Base-by-base conservation (phyloP, 768 basidiomycete genomes). In the Solioccasus polychromus region DNA sequence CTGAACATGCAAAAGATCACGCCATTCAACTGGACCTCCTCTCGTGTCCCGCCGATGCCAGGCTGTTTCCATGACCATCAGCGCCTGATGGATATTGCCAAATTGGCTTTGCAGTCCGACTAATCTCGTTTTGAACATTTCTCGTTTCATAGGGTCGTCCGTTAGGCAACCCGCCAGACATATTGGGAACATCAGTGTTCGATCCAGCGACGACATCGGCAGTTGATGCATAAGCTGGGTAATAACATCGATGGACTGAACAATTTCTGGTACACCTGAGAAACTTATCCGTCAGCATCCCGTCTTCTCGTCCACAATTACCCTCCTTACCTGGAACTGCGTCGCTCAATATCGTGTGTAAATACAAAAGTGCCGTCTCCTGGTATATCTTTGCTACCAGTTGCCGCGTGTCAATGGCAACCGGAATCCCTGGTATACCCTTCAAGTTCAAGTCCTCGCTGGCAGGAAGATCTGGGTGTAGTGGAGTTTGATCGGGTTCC, bases 81-180 rank as follows among this genome's bases (percentile, higher is more conserved):
- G 68, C 14, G 76, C 74, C 49, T 81, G 79, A 53, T 75, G 70
- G 35, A 79, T 56, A 62, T 83, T 84, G 4, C 83, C 84, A 50
- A 82, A 74, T 50, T 70, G 73, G 52, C 74, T 73, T 55, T 84
- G 78, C 48, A 78, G 73, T 24, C 60, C 66, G 20, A 77, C 73
- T 38, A 88, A 60, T 39, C 82, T 72, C 19, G 68, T 65, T 56
- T 79, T 83, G 62, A 85, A 70, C 54, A 81, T 74, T 40, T 81
- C 79, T 28, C 82, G 73, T 39, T 71, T 71, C 31, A 63, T 68
- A 15, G 72, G 77, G 61, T 83, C 79, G 62, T 87, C 81, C 35
- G 85, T 78, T 75, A 90, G 75, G 62, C 80, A 80, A 5, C 83
- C 88, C 24, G 83, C 80, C 32, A 92, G 69, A 60, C 80, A 83